These are phyloP conservation scores for Komagataella mondaviorum DNA, from an alignment of 805 yeast species.

Conservation along the genomic window DNA sequence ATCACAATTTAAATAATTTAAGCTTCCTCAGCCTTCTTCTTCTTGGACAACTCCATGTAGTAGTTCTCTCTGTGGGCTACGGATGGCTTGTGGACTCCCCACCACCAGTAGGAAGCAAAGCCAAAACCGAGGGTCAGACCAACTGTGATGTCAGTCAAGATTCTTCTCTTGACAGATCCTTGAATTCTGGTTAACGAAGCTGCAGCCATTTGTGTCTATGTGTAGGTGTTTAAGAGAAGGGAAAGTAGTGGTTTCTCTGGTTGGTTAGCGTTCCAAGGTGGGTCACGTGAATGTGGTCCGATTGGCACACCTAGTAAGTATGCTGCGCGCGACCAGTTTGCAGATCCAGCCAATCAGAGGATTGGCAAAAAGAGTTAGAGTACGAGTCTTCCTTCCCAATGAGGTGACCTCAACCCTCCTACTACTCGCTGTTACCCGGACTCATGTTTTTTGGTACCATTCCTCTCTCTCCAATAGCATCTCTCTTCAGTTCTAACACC, in stretches of 20 bases:
- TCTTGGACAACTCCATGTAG: conserved; percentile 67
- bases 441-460: not conserved
- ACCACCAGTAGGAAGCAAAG: conserved; percentile 72
- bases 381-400: not conserved
- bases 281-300: not conserved
- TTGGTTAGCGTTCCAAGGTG: not conserved
- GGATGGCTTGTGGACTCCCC: conserved; percentile 64
- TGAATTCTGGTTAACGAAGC: conserved; percentile 51
- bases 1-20: not conserved
- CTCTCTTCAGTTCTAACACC: not conserved
- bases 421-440: not conserved
- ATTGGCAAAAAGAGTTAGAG: not conserved
- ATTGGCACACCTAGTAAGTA: not conserved
- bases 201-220: conserved; percentile 40
- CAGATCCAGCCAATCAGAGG: not conserved
- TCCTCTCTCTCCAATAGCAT: not conserved
- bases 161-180: conserved; percentile 71
- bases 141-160: conserved; percentile 62
- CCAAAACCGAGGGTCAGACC: conserved; percentile 20
- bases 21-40: conserved; percentile 47
- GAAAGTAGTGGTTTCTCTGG: not conserved
- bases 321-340: not conserved
- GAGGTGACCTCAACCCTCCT: not conserved
- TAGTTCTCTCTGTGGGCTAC: conserved; percentile 72
- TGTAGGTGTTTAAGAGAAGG: conserved; percentile 1